Evolutionary conservation across 2,329 filamentous ascomycete genomes (phyloP).

Genomic region (Didymella lethalis): DNA sequence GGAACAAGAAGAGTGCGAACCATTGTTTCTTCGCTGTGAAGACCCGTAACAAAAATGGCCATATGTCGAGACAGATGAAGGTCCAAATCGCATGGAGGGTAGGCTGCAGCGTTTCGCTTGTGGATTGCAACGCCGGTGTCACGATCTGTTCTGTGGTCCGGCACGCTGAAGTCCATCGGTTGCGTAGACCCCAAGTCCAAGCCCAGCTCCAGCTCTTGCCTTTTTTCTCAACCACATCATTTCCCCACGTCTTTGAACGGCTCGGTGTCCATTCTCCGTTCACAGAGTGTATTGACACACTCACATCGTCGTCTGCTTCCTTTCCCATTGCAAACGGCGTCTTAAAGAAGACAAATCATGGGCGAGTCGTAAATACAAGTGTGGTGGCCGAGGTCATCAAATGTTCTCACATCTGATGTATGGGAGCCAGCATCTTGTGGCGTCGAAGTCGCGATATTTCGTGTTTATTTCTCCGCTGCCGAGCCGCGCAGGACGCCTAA

Average conservation of each 20-base stretch:
- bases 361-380: not conserved
- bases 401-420: not conserved
- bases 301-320: slow-evolving; percentile 2
- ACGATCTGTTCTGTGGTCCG: not conserved
- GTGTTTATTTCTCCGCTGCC: slow-evolving; percentile 9
- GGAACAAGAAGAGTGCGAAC: slow-evolving; percentile 21
- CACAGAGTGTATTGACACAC: slow-evolving; percentile 8
- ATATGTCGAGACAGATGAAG: not conserved
- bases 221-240: slow-evolving; percentile 7
- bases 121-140: not conserved
- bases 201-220: slow-evolving; percentile 6
- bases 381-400: not conserved
- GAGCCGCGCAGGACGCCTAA: slow-evolving; percentile 10
- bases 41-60: not conserved
- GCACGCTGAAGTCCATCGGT: slow-evolving; percentile 1
- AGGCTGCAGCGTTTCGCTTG: not conserved
- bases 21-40: slow-evolving; percentile 23
- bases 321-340: slow-evolving; percentile 5
- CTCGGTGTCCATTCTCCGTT: slow-evolving; percentile 1
- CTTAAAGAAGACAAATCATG: not conserved
- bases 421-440: not conserved
- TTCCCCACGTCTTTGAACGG: slow-evolving; percentile 11
- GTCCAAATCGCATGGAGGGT: not conserved
- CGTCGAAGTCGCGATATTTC: not conserved
- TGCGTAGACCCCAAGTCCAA: slow-evolving; percentile 16